Evolutionary conservation across 1,284 basidiomycete species (phyloP).

Genomic region (Violaceomyces palustris): DNA sequence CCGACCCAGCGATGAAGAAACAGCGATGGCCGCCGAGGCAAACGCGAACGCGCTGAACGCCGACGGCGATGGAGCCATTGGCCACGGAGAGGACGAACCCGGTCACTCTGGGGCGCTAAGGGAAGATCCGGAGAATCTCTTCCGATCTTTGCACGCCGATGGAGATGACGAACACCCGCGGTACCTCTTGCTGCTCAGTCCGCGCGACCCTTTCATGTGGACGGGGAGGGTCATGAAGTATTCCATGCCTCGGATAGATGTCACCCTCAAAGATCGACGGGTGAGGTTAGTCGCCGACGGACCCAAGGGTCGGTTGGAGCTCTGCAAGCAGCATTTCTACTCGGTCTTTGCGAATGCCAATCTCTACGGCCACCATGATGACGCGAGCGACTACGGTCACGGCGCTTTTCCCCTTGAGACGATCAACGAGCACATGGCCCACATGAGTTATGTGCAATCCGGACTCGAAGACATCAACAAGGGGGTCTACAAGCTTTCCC

Average conservation of each 20-base stretch:
- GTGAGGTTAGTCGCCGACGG: slow-evolving; percentile 60
- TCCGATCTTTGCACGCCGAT: too few species aligned
- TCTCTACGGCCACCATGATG: slow-evolving; percentile 51
- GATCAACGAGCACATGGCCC: slow-evolving; percentile 80
- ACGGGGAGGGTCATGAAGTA: slow-evolving; percentile 72
- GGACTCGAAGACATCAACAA: slow-evolving; percentile 86
- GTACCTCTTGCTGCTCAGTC: slow-evolving; percentile 83
- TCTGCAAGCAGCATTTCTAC: slow-evolving; percentile 73
- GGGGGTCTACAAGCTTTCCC: slow-evolving; percentile 81
- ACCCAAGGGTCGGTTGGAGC: slow-evolving; percentile 66
- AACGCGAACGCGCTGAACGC: slow-evolving; percentile 15
- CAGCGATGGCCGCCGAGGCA: slow-evolving; percentile 19
- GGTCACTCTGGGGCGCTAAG: slow-evolving; percentile 12
- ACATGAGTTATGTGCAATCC: slow-evolving; percentile 80
- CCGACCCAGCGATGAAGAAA: slow-evolving; percentile 27
- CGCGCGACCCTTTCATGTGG: slow-evolving; percentile 85
- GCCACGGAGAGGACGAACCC: slow-evolving; percentile 4
- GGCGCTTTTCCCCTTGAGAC: slow-evolving; percentile 57
- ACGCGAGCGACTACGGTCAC: slow-evolving; percentile 31
- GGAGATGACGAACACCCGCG: slow-evolving; percentile 52
- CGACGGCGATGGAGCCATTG: slow-evolving; percentile 21
- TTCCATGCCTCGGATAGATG: slow-evolving; percentile 39
- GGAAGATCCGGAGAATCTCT: slow-evolving; percentile 49
- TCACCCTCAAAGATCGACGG: slow-evolving; percentile 46
- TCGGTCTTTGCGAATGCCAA: slow-evolving; percentile 28